Conservation (phyloP, 495 filamentous ascomycete genomes). For the Trichoderma virens region DNA sequence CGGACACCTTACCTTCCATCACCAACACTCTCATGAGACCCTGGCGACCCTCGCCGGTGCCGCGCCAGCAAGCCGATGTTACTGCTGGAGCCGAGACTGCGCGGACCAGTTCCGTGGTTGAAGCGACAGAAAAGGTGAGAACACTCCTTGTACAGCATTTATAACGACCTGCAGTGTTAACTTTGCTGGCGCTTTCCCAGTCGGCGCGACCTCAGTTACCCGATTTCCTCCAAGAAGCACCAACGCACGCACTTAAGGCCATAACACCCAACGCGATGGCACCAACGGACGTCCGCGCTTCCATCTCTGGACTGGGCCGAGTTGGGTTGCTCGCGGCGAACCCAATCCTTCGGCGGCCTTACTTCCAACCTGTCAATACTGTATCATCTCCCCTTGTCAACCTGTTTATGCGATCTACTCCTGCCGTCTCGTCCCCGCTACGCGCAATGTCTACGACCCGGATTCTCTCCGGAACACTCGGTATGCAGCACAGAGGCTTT, state of each 20-base stretch:
- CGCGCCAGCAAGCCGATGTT: slow-evolving; percentile 2
- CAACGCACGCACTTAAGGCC: background rate
- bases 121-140: background rate
- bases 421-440: slow-evolving; percentile 17
- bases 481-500: slow-evolving; percentile 24
- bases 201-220: slow-evolving; percentile 25
- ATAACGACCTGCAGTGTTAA: background rate
- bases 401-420: slow-evolving; percentile 10
- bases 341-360: slow-evolving; percentile 19
- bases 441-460: slow-evolving; percentile 16
- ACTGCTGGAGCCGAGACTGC: slow-evolving; percentile 11
- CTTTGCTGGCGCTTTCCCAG: background rate
- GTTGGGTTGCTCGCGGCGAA: slow-evolving; percentile 21
- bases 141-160: background rate
- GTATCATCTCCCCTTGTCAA: slow-evolving; percentile 11
- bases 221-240: slow-evolving; percentile 30
- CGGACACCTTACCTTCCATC: slow-evolving; percentile 50
- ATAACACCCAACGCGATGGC: slow-evolving; percentile 15
- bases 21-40: slow-evolving; percentile 30
- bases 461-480: slow-evolving; percentile 3
- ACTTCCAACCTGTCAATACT: slow-evolving; percentile 22
- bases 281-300: slow-evolving; percentile 26
- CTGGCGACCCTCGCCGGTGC: slow-evolving; percentile 12
- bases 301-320: slow-evolving; percentile 23
- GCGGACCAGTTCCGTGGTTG: slow-evolving; percentile 5